Evolutionary conservation across 2,329 filamentous ascomycete species (phyloP).

Genomic region (Trichoderma citrinoviride): DNA sequence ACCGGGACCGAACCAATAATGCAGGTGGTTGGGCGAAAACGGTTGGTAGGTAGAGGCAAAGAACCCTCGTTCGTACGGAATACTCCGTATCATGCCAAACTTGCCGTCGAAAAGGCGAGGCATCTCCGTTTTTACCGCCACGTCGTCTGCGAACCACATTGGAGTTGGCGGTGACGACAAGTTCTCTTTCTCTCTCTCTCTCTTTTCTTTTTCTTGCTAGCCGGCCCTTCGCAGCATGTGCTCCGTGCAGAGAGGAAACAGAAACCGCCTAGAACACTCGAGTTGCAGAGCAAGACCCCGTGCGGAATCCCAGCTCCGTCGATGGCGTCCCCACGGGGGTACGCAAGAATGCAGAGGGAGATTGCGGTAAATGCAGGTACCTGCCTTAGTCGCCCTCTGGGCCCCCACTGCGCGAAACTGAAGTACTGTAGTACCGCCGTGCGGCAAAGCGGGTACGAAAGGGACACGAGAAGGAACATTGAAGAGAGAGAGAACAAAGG

Average conservation of each 20-base stretch:
- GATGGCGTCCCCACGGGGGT: conserved; percentile 17
- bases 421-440: too few species aligned
- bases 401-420: background rate
- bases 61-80: background rate
- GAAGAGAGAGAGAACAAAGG: too few species aligned
- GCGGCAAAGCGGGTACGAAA: too few species aligned
- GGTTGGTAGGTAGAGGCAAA: background rate
- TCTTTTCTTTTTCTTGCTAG: background rate
- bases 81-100: background rate
- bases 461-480: background rate
- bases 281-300: background rate
- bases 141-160: background rate
- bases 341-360: conserved; percentile 15
- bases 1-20: background rate
- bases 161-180: conserved; percentile 6
- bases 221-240: background rate
- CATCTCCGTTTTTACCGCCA: conserved; percentile 10
- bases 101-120: background rate
- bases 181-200: background rate
- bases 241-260: background rate
- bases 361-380: conserved; percentile 22
- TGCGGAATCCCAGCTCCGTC: conserved; percentile 5
- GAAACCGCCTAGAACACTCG: background rate
- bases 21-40: background rate
- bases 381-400: conserved; percentile 7